These are phyloP conservation scores for Pisolithus tinctorius DNA, from an alignment of 768 basidiomycete genomes.

Conservation along the genomic window DNA sequence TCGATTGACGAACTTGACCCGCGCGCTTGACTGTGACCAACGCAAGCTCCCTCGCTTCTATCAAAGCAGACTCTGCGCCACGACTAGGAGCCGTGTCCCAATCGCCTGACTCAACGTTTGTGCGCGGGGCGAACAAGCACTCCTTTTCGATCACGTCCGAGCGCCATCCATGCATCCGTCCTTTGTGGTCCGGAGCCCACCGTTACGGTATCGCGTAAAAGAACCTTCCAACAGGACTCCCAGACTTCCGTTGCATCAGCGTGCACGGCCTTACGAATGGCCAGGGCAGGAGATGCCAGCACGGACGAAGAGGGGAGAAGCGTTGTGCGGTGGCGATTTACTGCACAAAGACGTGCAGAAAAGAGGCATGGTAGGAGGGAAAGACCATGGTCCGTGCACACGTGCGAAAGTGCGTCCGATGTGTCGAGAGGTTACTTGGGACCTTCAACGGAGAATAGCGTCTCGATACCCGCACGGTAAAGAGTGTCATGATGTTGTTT, in stretches of 20 bases:
- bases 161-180: conserved; percentile 37
- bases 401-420: conserved; percentile 29
- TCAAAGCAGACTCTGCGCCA: conserved; percentile 9
- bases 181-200: conserved; percentile 1
- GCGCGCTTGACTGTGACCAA: conserved; percentile 28
- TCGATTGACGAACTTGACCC: conserved; percentile 9
- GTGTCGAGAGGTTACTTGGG: conserved; percentile 41
- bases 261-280: too few species aligned
- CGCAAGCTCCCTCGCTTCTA: conserved; percentile 29
- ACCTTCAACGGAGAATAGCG: conserved; percentile 57
- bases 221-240: conserved; percentile 12
- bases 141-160: conserved; percentile 44
- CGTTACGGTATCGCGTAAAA: conserved; percentile 3
- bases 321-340: conserved; percentile 45
- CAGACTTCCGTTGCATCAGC: conserved; percentile 16
- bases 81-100: neutral
- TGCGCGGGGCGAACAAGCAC: conserved; percentile 30
- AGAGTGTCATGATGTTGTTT: conserved; percentile 27
- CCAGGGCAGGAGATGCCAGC: neutral
- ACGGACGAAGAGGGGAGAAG: conserved; percentile 32
- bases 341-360: conserved; percentile 39
- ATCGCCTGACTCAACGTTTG: conserved; percentile 1
- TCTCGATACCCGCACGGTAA: conserved; percentile 51
- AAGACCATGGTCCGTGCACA: conserved; percentile 20
- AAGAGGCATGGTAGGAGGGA: conserved; percentile 50